These are phyloP conservation scores for Clavulina sp. DNA, from an alignment of 768 basidiomycete genomes.

Conservation along the genomic window DNA sequence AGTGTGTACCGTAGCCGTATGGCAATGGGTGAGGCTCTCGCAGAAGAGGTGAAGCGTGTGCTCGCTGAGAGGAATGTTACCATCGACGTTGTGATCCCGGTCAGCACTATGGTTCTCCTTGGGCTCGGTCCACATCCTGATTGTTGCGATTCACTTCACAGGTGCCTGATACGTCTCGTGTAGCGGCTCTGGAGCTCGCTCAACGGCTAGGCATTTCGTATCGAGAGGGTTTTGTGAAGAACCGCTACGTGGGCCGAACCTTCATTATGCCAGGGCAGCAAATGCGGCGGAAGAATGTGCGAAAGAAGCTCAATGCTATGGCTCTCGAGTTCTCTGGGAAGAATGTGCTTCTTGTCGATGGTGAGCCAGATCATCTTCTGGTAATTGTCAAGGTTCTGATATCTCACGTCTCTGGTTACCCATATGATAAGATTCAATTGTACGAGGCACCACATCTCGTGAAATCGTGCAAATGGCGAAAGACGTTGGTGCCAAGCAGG, in stretches of 20 bases:
- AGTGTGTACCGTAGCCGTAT: conserved; percentile 95
- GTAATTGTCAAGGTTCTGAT: background rate
- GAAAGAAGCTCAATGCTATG: conserved; percentile 95
- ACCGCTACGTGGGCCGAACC: conserved; percentile 92
- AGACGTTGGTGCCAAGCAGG: conserved; percentile 91
- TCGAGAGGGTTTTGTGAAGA: conserved; percentile 96
- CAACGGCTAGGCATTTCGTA: conserved; percentile 82
- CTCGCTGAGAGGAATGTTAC: conserved; percentile 46
- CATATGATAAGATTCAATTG: conserved; percentile 66
- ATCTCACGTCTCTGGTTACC: background rate
- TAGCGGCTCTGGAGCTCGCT: conserved; percentile 88
- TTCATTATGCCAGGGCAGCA: conserved; percentile 99
- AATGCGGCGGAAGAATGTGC: conserved; percentile 88
- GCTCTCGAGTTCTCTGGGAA: conserved; percentile 87
- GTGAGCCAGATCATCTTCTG: conserved; percentile 34
- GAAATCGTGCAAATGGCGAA: conserved; percentile 99
- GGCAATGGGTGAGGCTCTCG: conserved; percentile 97
- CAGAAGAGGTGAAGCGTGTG: conserved; percentile 65
- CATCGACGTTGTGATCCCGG: conserved; percentile 95
- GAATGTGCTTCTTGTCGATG: conserved; percentile 90
- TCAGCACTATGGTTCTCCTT: conserved; percentile 17
- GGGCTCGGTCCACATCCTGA: background rate
- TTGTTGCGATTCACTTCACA: too few species aligned
- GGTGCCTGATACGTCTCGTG: conserved; percentile 94
- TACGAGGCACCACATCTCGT: conserved; percentile 93